Evolutionary conservation across 768 basidiomycete species (phyloP).

Genomic region (Tricholomella constricta): DNA sequence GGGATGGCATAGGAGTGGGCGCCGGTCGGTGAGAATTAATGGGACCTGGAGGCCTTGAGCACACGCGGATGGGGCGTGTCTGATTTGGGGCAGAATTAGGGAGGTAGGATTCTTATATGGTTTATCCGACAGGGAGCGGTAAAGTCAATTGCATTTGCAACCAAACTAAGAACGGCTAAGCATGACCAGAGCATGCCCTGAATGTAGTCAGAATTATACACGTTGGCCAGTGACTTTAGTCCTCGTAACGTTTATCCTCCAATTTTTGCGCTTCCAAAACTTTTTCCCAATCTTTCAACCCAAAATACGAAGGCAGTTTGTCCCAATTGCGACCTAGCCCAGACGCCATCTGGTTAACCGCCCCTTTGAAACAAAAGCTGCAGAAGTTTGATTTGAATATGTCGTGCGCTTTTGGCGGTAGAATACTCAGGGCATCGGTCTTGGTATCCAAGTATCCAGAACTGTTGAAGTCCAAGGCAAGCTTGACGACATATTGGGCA

Average conservation of each 20-base stretch:
- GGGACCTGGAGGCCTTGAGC: slow-evolving; percentile 1
- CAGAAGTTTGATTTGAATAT: slow-evolving; percentile 16
- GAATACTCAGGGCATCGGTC: slow-evolving; percentile 14
- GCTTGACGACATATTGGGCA: slow-evolving; percentile 6
- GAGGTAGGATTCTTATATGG: slow-evolving; percentile 4
- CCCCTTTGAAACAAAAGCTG: slow-evolving; percentile 8
- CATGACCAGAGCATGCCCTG: neutral
- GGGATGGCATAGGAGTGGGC: slow-evolving; percentile 15
- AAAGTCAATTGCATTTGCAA: no score
- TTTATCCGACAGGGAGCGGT: slow-evolving; percentile 5
- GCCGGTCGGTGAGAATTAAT: slow-evolving; percentile 1
- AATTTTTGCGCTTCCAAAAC: slow-evolving; percentile 2
- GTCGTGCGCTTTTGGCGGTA: neutral
- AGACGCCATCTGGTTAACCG: neutral
- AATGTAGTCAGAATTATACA: neutral
- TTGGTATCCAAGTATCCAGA: slow-evolving; percentile 13
- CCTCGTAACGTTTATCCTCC: slow-evolving; percentile 9
- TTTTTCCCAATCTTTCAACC: slow-evolving; percentile 6
- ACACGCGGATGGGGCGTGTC: neutral
- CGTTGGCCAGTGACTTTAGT: no score
- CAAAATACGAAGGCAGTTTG: slow-evolving; percentile 10
- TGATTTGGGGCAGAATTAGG: neutral
- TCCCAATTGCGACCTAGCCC: slow-evolving; percentile 14
- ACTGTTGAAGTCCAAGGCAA: slow-evolving; percentile 8
- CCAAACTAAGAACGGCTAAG: no score